These are phyloP conservation scores for Backusella australiensis DNA, from an alignment of 192 early-diverging fungal species.

Conservation along the genomic window DNA sequence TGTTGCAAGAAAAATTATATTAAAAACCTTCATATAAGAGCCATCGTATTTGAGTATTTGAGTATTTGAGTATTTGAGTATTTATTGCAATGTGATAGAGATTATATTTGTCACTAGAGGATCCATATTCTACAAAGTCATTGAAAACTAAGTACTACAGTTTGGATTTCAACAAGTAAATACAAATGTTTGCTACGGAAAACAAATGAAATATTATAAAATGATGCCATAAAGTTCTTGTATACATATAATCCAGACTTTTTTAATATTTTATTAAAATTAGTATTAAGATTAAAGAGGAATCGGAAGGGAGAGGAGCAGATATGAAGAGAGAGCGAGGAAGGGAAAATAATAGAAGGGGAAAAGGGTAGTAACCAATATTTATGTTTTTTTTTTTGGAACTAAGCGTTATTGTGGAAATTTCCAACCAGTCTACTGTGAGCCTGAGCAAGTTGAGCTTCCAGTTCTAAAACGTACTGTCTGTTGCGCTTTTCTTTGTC, in stretches of 20 bases:
- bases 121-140: background rate
- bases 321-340: too few species aligned
- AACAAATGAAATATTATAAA: background rate
- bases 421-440: slow-evolving; percentile 7
- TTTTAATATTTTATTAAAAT: background rate
- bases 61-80: too few species aligned
- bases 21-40: too few species aligned
- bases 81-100: background rate
- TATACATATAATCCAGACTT: background rate
- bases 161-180: background rate
- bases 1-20: too few species aligned
- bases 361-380: background rate
- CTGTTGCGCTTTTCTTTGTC: slow-evolving; percentile 5
- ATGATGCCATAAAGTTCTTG: background rate
- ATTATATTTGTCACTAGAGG: background rate
- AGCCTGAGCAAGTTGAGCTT: slow-evolving; percentile 18
- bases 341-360: background rate
- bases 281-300: background rate
- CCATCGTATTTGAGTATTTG: too few species aligned
- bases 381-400: too few species aligned
- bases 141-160: background rate
- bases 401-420: background rate
- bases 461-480: slow-evolving; percentile 13
- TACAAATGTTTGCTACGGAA: background rate
- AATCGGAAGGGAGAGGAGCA: too few species aligned